phyloP scores from a whole-genome alignment of 2,329 filamentous ascomycete genomes.

The Bipolaris cookei region DNA sequence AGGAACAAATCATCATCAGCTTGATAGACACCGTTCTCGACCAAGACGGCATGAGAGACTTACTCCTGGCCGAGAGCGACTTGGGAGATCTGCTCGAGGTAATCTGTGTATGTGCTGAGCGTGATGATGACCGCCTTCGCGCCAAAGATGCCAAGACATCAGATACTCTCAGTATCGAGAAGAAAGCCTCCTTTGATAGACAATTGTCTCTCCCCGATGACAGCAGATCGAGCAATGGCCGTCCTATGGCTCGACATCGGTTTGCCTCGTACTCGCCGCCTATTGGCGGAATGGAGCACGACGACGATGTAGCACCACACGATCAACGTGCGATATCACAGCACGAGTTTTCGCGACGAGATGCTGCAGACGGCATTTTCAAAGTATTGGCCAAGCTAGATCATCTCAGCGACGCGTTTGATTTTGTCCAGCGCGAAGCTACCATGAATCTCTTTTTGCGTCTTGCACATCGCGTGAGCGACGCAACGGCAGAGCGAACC shows the following conservation, averaged over 20 bases:
- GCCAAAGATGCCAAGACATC: constrained; percentile 17
- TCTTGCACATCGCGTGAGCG: constrained; percentile 67
- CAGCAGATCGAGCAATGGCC: constrained; percentile 15
- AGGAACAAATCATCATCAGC: constrained; percentile 60
- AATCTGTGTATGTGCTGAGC: constrained; percentile 59
- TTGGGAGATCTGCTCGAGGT: constrained; percentile 68
- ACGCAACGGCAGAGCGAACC: constrained; percentile 68
- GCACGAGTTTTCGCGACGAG: constrained; percentile 21
- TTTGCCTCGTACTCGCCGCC: constrained; percentile 6
- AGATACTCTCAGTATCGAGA: constrained; percentile 52
- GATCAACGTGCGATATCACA: constrained; percentile 12
- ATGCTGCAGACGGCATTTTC: constrained; percentile 33
- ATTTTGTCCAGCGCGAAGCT: constrained; percentile 69
- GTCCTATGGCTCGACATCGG: not conserved
- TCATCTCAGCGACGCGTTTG: constrained; percentile 42
- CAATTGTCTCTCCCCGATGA: constrained; percentile 16
- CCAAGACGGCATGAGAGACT: constrained; percentile 59
- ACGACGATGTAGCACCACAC: constrained; percentile 25
- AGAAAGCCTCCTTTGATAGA: constrained; percentile 41
- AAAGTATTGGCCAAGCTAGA: constrained; percentile 40
- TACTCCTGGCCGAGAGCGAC: constrained; percentile 69
- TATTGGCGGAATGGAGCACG: constrained; percentile 17
- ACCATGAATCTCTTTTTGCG: constrained; percentile 71
- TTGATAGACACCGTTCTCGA: constrained; percentile 50
- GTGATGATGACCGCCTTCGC: constrained; percentile 36